A percentile compares a stretch with the other conserved stretches of the same genome.
phyloP scores from a whole-genome alignment of 2,329 filamentous ascomycete species.

The Biscogniauxia marginata region DNA sequence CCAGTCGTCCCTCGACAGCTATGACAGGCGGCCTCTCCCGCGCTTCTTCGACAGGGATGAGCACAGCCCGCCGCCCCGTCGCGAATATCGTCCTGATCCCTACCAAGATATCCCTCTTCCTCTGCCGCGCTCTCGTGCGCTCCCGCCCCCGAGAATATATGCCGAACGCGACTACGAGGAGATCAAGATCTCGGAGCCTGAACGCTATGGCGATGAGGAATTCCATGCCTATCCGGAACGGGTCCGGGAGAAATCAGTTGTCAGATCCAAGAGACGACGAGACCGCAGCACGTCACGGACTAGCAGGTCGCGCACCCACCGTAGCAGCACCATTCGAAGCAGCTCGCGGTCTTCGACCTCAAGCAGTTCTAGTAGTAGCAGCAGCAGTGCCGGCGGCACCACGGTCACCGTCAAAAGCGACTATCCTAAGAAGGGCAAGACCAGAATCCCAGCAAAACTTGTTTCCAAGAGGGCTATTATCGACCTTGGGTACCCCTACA shows the following conservation, averaged over 20 bases:
- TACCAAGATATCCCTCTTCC: conserved; percentile 68
- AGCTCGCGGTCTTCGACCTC: conserved; percentile 44
- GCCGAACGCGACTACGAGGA: conserved; percentile 62
- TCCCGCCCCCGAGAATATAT: conserved; percentile 59
- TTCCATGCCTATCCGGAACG: conserved; percentile 61
- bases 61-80: conserved; percentile 49
- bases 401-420: conserved; percentile 51
- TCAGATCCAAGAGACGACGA: conserved; percentile 47
- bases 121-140: conserved; percentile 55
- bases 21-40: conserved; percentile 68
- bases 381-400: conserved; percentile 44
- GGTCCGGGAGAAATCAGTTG: conserved; percentile 61
- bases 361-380: conserved; percentile 46
- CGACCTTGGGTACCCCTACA: conserved; percentile 81
- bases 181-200: conserved; percentile 65
- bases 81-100: conserved; percentile 55
- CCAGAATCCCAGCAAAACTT: conserved; percentile 77
- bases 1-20: conserved; percentile 88
- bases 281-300: conserved; percentile 42
- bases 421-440: conserved; percentile 84
- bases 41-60: conserved; percentile 52
- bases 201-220: conserved; percentile 70
- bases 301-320: conserved; percentile 35
- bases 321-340: conserved; percentile 33
- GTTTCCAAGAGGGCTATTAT: conserved; percentile 79